These are phyloP conservation scores for Metschnikowia kunwiensis DNA, from an alignment of 805 yeast genomes.

Conservation along the genomic window DNA sequence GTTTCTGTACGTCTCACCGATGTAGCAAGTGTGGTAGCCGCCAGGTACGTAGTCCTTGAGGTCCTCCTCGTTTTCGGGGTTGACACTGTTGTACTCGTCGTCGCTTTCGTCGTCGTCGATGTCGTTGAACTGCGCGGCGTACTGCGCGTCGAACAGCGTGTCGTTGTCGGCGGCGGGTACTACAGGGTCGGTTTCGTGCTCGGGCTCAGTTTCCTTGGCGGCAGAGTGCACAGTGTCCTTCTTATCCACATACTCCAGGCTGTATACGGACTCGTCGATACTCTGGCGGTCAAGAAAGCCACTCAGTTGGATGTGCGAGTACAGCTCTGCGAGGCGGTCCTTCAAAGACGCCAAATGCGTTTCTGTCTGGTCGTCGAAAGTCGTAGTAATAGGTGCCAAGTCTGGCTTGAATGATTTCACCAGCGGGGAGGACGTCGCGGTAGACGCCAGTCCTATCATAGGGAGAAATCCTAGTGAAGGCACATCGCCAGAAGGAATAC, in stretches of 20 bases:
- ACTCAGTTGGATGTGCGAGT: conserved; percentile 6
- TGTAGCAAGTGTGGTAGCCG: conserved; percentile 62
- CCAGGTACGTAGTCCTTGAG: conserved; percentile 53
- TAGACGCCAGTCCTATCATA: conserved; percentile 16
- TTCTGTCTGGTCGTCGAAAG: conserved; percentile 25
- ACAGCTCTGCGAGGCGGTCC: conserved; percentile 19
- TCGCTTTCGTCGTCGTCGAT: conserved; percentile 24
- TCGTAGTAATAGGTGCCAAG: conserved; percentile 36
- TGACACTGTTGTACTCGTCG: conserved; percentile 18
- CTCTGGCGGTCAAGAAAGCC: conserved; percentile 12
- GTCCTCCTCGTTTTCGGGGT: conserved; percentile 46
- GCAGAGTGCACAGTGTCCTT: conserved; percentile 7
- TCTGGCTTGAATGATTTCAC: conserved; percentile 36
- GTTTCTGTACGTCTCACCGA: conserved; percentile 52
- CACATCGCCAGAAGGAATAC: conserved; percentile 10
- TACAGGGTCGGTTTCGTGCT: too few species aligned
- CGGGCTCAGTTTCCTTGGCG: conserved; percentile 7
- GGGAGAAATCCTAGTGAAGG: conserved; percentile 17
- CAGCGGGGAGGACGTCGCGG: conserved; percentile 30
- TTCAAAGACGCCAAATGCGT: conserved; percentile 16
- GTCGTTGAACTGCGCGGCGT: conserved; percentile 16
- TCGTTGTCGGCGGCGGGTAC: too few species aligned
- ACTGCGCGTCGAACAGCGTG: conserved; percentile 1
- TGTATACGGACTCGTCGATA: conserved; percentile 10
- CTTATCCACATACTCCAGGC: conserved; percentile 6